Conservation (phyloP, 1,284 basidiomycete genomes). For the Fomitopsis pinicola region DNA sequence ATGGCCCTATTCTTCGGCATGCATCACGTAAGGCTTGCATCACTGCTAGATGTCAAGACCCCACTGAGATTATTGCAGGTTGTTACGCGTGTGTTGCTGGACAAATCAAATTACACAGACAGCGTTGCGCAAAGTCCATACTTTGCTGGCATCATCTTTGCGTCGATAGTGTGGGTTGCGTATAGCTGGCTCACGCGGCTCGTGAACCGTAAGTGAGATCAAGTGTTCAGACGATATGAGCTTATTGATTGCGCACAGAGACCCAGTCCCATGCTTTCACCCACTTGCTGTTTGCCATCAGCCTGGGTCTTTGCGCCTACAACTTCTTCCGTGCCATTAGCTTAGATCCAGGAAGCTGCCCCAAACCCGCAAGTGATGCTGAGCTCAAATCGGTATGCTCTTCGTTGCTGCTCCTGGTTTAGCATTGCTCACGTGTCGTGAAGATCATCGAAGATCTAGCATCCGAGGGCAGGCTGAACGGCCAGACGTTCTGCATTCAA, state of each 20-base stretch:
- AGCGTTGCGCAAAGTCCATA: constrained; percentile 81
- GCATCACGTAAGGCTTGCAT: constrained; percentile 71
- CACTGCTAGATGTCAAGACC: background rate
- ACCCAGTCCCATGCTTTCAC: constrained; percentile 72
- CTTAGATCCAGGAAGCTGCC: constrained; percentile 89
- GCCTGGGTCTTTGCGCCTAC: constrained; percentile 72
- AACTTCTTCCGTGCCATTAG: constrained; percentile 90
- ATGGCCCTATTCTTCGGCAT: constrained; percentile 86
- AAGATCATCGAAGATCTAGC: constrained; percentile 89
- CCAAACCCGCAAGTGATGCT: constrained; percentile 71
- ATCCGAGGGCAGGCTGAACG: constrained; percentile 84
- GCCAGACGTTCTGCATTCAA: constrained; percentile 92
- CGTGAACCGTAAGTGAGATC: constrained; percentile 51
- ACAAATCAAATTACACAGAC: constrained; percentile 73
- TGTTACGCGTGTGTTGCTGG: constrained; percentile 79
- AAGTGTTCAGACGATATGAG: background rate
- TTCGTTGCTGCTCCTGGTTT: background rate
- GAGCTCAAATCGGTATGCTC: constrained; percentile 77
- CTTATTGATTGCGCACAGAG: constrained; percentile 35
- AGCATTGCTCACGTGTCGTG: background rate
- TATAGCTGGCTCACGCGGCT: constrained; percentile 80
- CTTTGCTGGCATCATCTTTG: constrained; percentile 87
- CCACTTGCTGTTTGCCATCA: constrained; percentile 74
- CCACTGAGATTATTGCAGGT: constrained; percentile 42
- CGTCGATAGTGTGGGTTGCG: constrained; percentile 83